phyloP scores from a whole-genome alignment of 1,139 yeast genomes.

The Blastobotrys aristatus region DNA sequence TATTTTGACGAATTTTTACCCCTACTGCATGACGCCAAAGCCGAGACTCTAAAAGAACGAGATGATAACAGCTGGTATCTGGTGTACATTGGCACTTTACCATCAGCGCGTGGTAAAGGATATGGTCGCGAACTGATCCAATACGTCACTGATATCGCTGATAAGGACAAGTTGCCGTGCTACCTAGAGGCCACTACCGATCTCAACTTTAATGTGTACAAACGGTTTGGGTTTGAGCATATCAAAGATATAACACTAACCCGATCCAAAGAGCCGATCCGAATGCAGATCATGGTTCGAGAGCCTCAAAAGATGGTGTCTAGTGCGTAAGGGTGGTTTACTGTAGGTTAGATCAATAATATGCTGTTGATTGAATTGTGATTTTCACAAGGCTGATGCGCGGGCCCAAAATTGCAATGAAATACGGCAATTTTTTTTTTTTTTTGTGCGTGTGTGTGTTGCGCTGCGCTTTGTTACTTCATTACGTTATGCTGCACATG shows the following conservation, averaged over 20 bases:
- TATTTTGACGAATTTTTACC: conserved; percentile 55
- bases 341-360: not conserved
- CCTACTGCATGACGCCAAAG: conserved; percentile 47
- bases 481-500: no score
- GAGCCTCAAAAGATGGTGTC: conserved; percentile 18
- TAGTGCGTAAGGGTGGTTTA: not conserved
- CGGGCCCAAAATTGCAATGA: no score
- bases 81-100: conserved; percentile 57
- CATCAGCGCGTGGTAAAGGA: conserved; percentile 62
- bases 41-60: conserved; percentile 29
- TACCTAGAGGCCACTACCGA: conserved; percentile 58
- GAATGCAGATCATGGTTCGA: conserved; percentile 25
- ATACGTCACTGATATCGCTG: conserved; percentile 51
- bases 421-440: no score
- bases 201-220: conserved; percentile 52
- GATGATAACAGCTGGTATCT: conserved; percentile 48
- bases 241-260: conserved; percentile 19
- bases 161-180: conserved; percentile 41
- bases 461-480: no score
- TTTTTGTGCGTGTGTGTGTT: not conserved
- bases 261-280: conserved; percentile 20
- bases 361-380: no score
- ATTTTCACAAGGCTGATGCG: no score
- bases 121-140: conserved; percentile 55
- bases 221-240: conserved; percentile 47